Conservation (phyloP, 768 basidiomycete species). For the Trametes elegans region DNA sequence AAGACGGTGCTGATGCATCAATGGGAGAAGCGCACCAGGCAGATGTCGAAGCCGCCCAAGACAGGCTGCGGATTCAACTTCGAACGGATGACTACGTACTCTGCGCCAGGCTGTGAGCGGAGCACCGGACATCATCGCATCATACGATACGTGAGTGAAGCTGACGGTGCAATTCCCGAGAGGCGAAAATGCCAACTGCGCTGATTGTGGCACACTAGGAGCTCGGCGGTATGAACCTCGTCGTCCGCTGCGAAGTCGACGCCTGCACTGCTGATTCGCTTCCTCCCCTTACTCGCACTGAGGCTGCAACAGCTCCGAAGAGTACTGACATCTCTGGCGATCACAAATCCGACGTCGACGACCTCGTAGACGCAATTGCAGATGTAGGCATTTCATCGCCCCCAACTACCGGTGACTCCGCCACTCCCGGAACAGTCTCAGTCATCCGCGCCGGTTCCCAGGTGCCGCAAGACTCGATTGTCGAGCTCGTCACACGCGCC, state of each 20-base stretch:
- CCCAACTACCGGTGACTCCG: neutral
- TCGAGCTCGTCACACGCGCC: constrained; percentile 31
- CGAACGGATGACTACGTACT: constrained; percentile 31
- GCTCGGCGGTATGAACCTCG: constrained; percentile 24
- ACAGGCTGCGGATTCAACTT: constrained; percentile 40
- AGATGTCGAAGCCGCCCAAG: constrained; percentile 15
- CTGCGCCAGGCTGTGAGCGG: constrained; percentile 18
- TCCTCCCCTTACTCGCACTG: neutral
- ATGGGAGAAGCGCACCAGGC: constrained; percentile 42
- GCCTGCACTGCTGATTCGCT: constrained; percentile 13
- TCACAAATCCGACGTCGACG: neutral
- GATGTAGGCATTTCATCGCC: neutral
- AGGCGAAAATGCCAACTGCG: neutral
- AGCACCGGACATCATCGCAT: constrained; percentile 21
- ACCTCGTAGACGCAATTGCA: neutral
- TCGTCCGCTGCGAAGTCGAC: constrained; percentile 31
- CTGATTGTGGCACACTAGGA: constrained; percentile 13
- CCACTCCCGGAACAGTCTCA: neutral
- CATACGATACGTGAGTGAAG: constrained; percentile 25
- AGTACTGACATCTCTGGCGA: neutral
- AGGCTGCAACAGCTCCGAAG: no score
- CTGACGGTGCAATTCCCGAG: neutral
- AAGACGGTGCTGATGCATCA: constrained; percentile 62
- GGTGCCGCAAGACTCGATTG: constrained; percentile 35
- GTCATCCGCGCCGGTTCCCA: constrained; percentile 27